Conservation (phyloP, 225 moss, liverwort and hornwort genomes). For the Polytrichum commune region DNA sequence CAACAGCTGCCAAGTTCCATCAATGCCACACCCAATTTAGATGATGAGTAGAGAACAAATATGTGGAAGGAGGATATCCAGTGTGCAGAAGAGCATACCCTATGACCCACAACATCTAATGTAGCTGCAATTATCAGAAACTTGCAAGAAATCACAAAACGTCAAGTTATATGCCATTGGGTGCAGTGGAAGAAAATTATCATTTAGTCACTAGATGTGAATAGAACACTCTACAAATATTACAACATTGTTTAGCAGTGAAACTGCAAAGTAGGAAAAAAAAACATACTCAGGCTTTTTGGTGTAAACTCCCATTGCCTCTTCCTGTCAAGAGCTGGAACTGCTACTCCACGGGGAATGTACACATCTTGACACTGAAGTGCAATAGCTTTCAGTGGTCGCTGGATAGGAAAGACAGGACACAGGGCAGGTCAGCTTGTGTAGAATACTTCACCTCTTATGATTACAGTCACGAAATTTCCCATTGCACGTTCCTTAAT, state of each 20-base stretch:
- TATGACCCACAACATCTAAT: no score
- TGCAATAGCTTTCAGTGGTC: slow-evolving; percentile 93
- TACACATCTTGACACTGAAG: slow-evolving; percentile 84
- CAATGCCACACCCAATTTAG: not conserved
- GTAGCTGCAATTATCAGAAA: no score
- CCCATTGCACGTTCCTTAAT: not conserved
- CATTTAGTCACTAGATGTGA: no score
- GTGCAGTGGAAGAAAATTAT: no score
- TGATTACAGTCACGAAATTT: not conserved
- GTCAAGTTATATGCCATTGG: no score
- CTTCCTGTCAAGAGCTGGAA: slow-evolving; percentile 77
- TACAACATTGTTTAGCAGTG: no score
- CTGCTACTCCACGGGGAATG: slow-evolving; percentile 91
- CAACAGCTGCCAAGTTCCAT: slow-evolving; percentile 38
- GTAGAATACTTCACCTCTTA: not conserved
- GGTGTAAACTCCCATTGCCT: slow-evolving; percentile 83
- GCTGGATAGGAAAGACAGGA: slow-evolving; percentile 23
- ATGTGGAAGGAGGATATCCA: no score
- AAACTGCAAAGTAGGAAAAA: not conserved
- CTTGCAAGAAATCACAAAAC: no score
- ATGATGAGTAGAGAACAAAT: no score
- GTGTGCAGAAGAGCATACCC: no score
- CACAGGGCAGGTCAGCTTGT: not conserved
- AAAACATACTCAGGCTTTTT: slow-evolving; percentile 54
- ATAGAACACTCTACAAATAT: no score